phyloP scores from a whole-genome alignment of 1,284 basidiomycete species.

The Taiwanofungus camphoratus region DNA sequence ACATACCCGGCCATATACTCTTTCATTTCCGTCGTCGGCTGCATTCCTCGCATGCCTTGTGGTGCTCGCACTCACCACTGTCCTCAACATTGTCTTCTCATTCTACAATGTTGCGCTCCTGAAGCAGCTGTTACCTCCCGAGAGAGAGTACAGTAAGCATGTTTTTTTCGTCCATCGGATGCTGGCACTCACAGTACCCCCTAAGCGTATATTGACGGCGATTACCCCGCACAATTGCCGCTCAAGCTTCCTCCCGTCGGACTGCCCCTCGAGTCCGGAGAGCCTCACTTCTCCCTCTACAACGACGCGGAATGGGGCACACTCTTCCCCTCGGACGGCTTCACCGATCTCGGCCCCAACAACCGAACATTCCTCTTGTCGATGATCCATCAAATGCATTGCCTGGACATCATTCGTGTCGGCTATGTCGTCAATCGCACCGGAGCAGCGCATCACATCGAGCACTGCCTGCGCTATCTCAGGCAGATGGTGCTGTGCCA shows the following conservation, averaged over 20 bases:
- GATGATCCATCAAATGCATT: constrained; percentile 23
- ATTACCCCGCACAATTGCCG: constrained; percentile 19
- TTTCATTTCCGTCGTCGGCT: too few species aligned
- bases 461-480: constrained; percentile 37
- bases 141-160: too few species aligned
- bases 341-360: constrained; percentile 28
- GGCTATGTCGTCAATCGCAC: constrained; percentile 17
- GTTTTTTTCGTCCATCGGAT: too few species aligned
- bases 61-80: too few species aligned
- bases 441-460: constrained; percentile 28
- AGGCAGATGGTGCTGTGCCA: constrained; percentile 33
- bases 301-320: constrained; percentile 33
- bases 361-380: constrained; percentile 19
- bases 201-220: constrained; percentile 20
- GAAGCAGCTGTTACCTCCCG: too few species aligned
- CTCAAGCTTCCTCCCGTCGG: constrained; percentile 13
- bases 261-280: constrained; percentile 11
- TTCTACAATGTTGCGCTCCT: too few species aligned
- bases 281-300: constrained; percentile 13
- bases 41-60: too few species aligned
- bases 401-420: constrained; percentile 23
- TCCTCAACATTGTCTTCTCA: too few species aligned
- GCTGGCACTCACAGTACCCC: too few species aligned
- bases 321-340: constrained; percentile 33
- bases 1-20: too few species aligned